These are phyloP conservation scores for Orbilia ellipsospora DNA, from an alignment of 2,329 filamentous ascomycete genomes.

Conservation along the genomic window DNA sequence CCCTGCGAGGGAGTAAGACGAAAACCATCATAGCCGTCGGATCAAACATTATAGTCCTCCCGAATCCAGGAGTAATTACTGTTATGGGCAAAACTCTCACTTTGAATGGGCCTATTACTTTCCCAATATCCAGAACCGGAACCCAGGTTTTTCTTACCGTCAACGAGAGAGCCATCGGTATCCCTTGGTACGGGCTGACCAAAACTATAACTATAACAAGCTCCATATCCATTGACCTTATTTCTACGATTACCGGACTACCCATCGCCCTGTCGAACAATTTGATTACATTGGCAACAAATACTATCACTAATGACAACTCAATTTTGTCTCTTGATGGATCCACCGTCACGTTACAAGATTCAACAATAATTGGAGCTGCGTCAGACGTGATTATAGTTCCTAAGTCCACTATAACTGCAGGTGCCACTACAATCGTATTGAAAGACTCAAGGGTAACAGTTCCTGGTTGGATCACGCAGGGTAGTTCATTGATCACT, in stretches of 20 bases:
- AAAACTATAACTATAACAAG: neutral
- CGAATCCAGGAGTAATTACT: neutral
- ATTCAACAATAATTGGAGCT: neutral
- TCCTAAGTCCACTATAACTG: neutral
- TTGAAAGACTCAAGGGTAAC: neutral
- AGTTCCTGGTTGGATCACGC: neutral
- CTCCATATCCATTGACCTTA: neutral
- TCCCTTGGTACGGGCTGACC: constrained; percentile 2
- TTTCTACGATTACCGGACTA: neutral
- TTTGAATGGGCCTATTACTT: neutral
- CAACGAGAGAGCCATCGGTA: neutral
- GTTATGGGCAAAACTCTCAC: neutral
- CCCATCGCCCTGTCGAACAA: neutral
- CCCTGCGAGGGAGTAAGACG: neutral
- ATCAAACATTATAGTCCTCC: neutral
- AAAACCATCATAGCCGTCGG: neutral
- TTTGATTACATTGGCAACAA: neutral
- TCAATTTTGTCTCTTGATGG: neutral
- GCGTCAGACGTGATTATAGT: neutral
- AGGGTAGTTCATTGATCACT: neutral
- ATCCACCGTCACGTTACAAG: constrained; percentile 4
- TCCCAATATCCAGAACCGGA: neutral
- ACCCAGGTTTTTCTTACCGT: neutral
- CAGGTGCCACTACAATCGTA: neutral
- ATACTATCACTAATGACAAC: neutral